Base-by-base conservation (phyloP, 176 grass and related monocot genomes). In the Chloris gayana region DNA sequence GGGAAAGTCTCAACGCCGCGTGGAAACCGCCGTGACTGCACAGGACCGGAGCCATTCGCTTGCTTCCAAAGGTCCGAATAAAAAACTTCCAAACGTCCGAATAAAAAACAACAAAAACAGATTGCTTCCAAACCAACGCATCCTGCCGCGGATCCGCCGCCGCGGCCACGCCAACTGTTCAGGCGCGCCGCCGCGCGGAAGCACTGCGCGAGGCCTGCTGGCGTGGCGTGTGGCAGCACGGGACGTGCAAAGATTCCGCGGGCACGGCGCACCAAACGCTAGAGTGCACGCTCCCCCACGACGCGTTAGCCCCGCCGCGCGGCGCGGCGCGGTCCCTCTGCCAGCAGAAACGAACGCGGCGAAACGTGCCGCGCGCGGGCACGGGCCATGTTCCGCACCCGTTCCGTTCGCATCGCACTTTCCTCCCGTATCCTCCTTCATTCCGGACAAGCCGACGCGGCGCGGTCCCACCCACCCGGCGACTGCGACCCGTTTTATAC, bases 211-310 rank as follows among this genome's bases (percentile, higher is more conserved):
- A 56, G 19, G 3, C 18, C 51, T 7, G 19, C 80, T 53, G 79
- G 65, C 63, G 58, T 44, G 63, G n/a, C 54, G 46, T 56, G 15
- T 41, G 26, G 49, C 67, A 56, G 30, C 61, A 73, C 21, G 77
- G 45, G 22, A 32, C 75, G 58, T 59, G 77, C 77, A 47, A 75
- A 87, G 83, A 82, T 83, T 86, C 78, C 78, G 32, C 61, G 47
- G 53, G 46, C 86, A 72, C 46, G 58, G 1, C 58, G 35, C 27
- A 11, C 27, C 27, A 66, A 24, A 10, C 18, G 46, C 45, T 76
- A 30, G 71, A 30, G 86, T 67, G 74, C 86, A 83, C 73, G 85
- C 73, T 13, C 46, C 32, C 65, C 37, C 77, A 75, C 69, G 30
- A 26, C 47, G 69, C 46, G 44, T 19, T 1, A 1, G 35, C 53